Percentiles rank a stretch among this genome's conserved stretches.
These are phyloP conservation scores for Hamamelis virginiana DNA, from an alignment of 164 flowering plant genomes.

Conservation along the genomic window DNA sequence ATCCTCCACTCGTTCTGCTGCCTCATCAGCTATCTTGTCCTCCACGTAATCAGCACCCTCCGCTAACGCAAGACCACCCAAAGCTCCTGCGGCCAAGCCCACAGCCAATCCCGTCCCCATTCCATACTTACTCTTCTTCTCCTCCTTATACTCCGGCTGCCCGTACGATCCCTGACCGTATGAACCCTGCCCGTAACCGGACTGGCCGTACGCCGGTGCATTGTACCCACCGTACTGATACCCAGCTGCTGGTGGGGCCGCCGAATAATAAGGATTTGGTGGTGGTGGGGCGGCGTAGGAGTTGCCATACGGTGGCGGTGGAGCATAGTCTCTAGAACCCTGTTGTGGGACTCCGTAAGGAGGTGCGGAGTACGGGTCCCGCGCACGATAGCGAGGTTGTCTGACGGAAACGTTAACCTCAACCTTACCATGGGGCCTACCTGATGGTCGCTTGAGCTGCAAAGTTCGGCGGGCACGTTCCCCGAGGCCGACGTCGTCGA, in stretches of 20 bases:
- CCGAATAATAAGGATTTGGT: conserved; percentile 1
- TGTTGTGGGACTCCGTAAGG: conserved; percentile 46
- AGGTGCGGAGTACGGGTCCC: conserved; percentile 37
- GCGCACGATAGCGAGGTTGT: conserved; percentile 37
- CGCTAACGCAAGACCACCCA: conserved; percentile 75
- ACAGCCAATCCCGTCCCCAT: conserved; percentile 88
- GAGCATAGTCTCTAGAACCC: conserved; percentile 15
- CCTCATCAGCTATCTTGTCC: conserved; percentile 66
- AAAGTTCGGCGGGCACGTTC: conserved; percentile 19
- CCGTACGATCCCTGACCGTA: conserved; percentile 26
- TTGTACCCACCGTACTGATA: conserved; percentile 6
- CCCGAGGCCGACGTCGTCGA: conserved; percentile 56
- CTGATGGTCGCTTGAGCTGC: conserved; percentile 79
- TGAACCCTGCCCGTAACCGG: conserved; percentile 5
- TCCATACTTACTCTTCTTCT: conserved; percentile 46
- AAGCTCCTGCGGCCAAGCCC: conserved; percentile 71
- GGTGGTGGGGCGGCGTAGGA: conserved; percentile 29
- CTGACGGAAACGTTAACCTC: conserved; percentile 43
- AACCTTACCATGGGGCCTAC: conserved; percentile 78
- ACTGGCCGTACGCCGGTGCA: neutral
- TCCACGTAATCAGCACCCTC: conserved; percentile 68
- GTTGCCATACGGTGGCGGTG: conserved; percentile 26
- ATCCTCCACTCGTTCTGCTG: conserved; percentile 60
- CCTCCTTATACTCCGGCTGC: conserved; percentile 18
- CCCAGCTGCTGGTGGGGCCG: neutral